Percentiles rank a stretch among this genome's conserved stretches.
Evolutionary conservation across 2,329 filamentous ascomycete genomes (phyloP).

Genomic region (Acephala macrosclerotiorum): DNA sequence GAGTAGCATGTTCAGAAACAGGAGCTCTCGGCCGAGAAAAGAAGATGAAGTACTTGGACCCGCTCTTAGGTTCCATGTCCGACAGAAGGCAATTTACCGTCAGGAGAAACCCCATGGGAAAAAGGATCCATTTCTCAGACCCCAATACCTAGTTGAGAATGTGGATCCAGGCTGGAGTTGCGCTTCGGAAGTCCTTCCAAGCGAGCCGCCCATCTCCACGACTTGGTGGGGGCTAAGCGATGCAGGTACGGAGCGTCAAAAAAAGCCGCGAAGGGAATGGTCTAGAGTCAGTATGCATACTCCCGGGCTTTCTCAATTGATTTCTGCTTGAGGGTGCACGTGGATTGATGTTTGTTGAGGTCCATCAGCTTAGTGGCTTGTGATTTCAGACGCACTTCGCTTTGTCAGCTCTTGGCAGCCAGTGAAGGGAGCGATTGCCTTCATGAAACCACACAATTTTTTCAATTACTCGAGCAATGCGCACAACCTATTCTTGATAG

Average conservation of each 20-base stretch:
- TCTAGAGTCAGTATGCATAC: background rate
- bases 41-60: too few relatives aligned
- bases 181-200: background rate
- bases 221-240: background rate
- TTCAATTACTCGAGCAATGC: background rate
- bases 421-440: background rate
- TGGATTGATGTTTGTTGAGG: background rate
- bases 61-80: too few relatives aligned
- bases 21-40: too few relatives aligned
- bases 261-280: background rate
- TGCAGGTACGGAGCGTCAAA: background rate
- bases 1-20: too few relatives aligned
- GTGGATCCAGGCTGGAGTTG: background rate
- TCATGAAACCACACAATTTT: background rate
- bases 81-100: too few relatives aligned
- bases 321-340: background rate
- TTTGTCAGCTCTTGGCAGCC: background rate
- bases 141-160: background rate
- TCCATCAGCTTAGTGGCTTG: too few relatives aligned
- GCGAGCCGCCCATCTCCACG: background rate
- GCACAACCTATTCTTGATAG: background rate
- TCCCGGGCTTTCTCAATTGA: background rate
- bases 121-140: background rate
- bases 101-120: background rate
- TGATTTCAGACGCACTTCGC: slow-evolving; percentile 1